Conservation (phyloP, 352 stramenopile genomes). For the Phytophthora fragariae region DNA sequence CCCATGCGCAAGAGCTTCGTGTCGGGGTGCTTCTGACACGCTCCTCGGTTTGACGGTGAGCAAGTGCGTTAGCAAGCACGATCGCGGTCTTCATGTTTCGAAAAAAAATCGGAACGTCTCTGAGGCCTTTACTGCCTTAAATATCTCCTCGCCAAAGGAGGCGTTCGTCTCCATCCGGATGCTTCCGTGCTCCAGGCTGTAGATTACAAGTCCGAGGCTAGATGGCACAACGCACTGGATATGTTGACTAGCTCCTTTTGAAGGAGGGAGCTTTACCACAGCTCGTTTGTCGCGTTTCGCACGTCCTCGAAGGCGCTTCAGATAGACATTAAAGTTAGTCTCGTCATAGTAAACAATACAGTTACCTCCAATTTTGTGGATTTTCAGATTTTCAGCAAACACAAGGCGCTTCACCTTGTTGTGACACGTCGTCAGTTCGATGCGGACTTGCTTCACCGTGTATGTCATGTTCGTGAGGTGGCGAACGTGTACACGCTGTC, state of each 20-base stretch:
- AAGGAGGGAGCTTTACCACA: not conserved
- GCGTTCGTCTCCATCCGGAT: slow-evolving; percentile 8
- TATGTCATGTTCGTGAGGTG: not conserved
- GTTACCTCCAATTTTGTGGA: not conserved
- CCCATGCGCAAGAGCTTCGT: not conserved
- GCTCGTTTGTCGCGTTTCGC: slow-evolving; percentile 3
- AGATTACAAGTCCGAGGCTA: slow-evolving; percentile 1
- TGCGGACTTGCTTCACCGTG: slow-evolving; percentile 5
- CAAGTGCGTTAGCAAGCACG: slow-evolving; percentile 1
- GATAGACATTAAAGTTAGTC: slow-evolving; percentile 12
- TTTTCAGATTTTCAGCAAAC: slow-evolving; percentile 1
- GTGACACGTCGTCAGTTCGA: slow-evolving; percentile 18
- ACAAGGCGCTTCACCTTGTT: slow-evolving; percentile 14
- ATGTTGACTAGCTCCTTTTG: slow-evolving; percentile 16
- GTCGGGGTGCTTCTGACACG: not conserved
- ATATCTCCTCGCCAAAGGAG: slow-evolving; percentile 4
- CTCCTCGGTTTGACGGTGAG: slow-evolving; percentile 3
- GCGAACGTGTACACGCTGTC: not conserved
- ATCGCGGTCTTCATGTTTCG: not conserved
- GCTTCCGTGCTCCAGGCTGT: slow-evolving; percentile 5
- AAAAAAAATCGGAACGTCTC: not conserved
- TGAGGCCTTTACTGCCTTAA: not conserved
- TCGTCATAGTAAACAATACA: slow-evolving; percentile 16
- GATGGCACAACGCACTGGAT: slow-evolving; percentile 9
- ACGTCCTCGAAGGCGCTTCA: not conserved